phyloP scores from a whole-genome alignment of 495 filamentous ascomycete genomes.

The Daldinia decipiens region DNA sequence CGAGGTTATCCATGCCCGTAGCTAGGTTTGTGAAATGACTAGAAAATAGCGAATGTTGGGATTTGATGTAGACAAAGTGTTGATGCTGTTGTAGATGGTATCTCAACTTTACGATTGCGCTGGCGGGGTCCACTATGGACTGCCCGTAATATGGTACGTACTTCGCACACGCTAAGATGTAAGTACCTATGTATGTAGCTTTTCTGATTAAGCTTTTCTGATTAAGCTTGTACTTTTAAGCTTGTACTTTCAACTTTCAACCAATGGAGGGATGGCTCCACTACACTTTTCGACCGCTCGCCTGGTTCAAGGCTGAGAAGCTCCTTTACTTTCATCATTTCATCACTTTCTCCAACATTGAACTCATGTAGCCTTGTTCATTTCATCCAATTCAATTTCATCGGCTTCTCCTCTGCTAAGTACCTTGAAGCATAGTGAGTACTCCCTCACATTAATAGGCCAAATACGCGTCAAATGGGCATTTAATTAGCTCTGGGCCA shows the following conservation, averaged over 20 bases:
- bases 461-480: neutral
- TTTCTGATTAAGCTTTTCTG: neutral
- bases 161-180: neutral
- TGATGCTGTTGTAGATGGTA: too few species aligned
- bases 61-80: too few species aligned
- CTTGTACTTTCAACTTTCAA: neutral
- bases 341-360: neutral
- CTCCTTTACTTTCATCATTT: slow-evolving; percentile 8
- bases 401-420: neutral
- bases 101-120: neutral
- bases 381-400: neutral
- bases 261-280: slow-evolving; percentile 13
- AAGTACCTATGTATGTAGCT: too few species aligned
- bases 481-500: neutral
- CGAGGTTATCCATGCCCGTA: too few species aligned
- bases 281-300: slow-evolving; percentile 8
- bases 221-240: neutral
- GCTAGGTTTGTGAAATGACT: too few species aligned
- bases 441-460: neutral
- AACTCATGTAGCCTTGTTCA: slow-evolving; percentile 16
- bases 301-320: slow-evolving; percentile 29
- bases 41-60: too few species aligned
- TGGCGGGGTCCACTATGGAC: neutral
- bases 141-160: too few species aligned
- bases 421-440: neutral